phyloP scores from a whole-genome alignment of 2,329 filamentous ascomycete species.

The Fusarium nanum region DNA sequence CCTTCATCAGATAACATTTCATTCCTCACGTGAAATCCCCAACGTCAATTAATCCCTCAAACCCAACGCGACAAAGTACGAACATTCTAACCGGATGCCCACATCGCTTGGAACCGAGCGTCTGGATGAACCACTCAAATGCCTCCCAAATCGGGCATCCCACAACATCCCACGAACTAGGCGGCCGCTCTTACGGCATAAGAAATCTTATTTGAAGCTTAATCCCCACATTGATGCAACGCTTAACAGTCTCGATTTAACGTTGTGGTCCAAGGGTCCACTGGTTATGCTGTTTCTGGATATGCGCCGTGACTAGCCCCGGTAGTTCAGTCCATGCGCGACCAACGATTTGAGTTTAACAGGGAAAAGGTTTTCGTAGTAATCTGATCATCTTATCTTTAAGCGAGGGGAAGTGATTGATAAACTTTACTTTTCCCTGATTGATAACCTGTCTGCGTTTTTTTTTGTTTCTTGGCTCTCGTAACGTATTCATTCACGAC shows the following conservation, averaged over 20 bases:
- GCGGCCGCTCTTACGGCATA: neutral
- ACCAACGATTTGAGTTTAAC: neutral
- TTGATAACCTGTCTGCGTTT: neutral
- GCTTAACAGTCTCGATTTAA: neutral
- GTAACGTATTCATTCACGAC: neutral
- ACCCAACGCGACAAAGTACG: neutral
- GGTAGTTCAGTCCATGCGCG: neutral
- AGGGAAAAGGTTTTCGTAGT: neutral
- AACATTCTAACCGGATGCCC: neutral
- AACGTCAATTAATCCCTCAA: neutral
- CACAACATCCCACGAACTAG: neutral
- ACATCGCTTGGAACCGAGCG: neutral
- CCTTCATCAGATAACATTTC: neutral
- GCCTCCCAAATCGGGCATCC: neutral
- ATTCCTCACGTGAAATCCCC: no score
- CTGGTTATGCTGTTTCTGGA: neutral
- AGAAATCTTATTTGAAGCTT: neutral
- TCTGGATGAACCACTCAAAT: neutral
- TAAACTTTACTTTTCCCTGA: neutral
- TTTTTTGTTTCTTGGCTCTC: neutral
- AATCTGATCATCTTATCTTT: slow-evolving; percentile 27
- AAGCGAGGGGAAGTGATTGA: neutral
- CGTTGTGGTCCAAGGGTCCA: neutral
- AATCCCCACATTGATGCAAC: neutral
- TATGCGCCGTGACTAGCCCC: slow-evolving; percentile 1